These are phyloP conservation scores for Papiliotrema laurentii DNA, from an alignment of 1,284 basidiomycete species.

Conservation along the genomic window DNA sequence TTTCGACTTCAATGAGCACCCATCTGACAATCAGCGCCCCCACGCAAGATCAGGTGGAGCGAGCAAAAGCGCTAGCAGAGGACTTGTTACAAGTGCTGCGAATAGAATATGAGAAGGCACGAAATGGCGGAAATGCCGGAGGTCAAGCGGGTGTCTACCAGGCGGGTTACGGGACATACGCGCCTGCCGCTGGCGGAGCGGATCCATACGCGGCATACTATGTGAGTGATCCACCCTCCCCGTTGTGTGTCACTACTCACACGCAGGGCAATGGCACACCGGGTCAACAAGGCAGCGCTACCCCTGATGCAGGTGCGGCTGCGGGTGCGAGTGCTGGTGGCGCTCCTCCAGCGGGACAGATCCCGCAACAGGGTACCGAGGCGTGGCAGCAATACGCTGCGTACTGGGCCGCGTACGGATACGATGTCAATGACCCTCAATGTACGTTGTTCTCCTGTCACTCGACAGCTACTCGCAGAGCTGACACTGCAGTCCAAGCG, in stretches of 20 bases:
- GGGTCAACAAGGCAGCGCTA: conserved; percentile 34
- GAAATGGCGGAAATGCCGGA: conserved; percentile 41
- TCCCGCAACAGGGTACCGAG: conserved; percentile 35
- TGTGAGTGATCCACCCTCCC: background rate
- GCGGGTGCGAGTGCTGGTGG: conserved; percentile 43
- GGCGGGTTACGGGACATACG: conserved; percentile 25
- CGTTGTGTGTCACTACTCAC: conserved; percentile 13
- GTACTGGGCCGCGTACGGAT: conserved; percentile 71
- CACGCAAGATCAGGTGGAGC: conserved; percentile 77
- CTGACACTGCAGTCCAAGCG: conserved; percentile 35
- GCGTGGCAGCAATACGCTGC: conserved; percentile 48
- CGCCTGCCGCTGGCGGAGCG: conserved; percentile 46
- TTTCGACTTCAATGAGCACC: conserved; percentile 5
- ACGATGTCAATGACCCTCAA: conserved; percentile 66
- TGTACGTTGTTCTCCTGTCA: conserved; percentile 29
- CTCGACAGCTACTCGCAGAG: background rate
- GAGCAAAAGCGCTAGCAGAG: conserved; percentile 81
- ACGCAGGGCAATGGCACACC: conserved; percentile 24
- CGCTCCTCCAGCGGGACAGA: conserved; percentile 40
- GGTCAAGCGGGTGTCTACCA: conserved; percentile 49
- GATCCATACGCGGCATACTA: conserved; percentile 28
- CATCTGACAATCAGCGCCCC: conserved; percentile 61
- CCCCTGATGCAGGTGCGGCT: conserved; percentile 42
- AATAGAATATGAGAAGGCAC: conserved; percentile 76
- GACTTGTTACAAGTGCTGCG: conserved; percentile 82